Base-by-base conservation (phyloP, 2,329 filamentous ascomycete genomes). In the Zymoseptoria passerinii region DNA sequence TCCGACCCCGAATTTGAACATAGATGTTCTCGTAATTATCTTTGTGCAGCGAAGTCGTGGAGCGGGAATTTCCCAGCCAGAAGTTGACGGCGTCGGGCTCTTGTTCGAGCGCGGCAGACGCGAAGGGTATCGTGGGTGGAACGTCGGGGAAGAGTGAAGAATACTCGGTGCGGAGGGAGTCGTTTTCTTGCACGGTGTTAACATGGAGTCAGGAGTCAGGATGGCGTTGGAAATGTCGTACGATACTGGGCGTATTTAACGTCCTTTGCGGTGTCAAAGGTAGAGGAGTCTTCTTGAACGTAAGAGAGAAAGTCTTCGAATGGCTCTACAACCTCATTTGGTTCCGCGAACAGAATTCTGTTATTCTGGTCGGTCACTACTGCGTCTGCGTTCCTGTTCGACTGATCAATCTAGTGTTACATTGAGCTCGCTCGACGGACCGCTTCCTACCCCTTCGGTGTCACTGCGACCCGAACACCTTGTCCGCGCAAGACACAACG, bases 11-110 rank as follows among this genome's bases (percentile, higher is more conserved):
- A 13, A 92, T 73, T 67, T 92, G 89, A 1, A 90, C 86, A 71
- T 92, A 94, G 0, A 94, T 80, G 70, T 94, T 94, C 72, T 94
- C 89, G 71, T 92, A 92, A 67, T 88, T 88, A 74, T 94, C 90
- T 67, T 87, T 88, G 74, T 94, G 90, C 56, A 92, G 72, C 0
- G 87, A 85, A 0, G 89, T 92, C 1, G 82, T 78, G 27, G 85
- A 88, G 44, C 77, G 78, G 1, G 83, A 83, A 73, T 89, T 88
- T 56, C 89, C 89, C 53, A 94, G 84, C 89, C 89, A 92, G 67
- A 94, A 79, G 69, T 94, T 94, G 61, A 90, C 81, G 13, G 89
- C 89, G 62, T 94, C 89, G 0, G 89, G 87, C 0, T 75, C 68
- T 48, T 81, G 76, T 50, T 81, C 76, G 0, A 92, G 81, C 0